These are phyloP conservation scores for Coemansia sp. DNA, from an alignment of 192 early-diverging fungal genomes.

Conservation along the genomic window DNA sequence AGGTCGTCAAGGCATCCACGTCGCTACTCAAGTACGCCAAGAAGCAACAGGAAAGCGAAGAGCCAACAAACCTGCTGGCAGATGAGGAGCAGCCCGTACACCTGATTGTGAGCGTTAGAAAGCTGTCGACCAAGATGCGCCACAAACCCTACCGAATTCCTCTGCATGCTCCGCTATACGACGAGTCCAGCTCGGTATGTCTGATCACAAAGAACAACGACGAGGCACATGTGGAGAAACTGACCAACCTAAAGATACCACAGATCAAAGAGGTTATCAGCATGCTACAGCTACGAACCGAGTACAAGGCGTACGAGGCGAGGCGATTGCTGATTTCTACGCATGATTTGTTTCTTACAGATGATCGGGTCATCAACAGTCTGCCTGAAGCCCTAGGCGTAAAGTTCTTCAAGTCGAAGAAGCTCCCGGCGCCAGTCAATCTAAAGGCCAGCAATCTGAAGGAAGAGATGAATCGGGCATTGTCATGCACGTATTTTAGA, in stretches of 20 bases:
- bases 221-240: slow-evolving; percentile 70
- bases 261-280: slow-evolving; percentile 73
- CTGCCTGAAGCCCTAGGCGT: slow-evolving; percentile 82
- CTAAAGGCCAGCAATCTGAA: slow-evolving; percentile 22
- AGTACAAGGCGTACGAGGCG: slow-evolving; percentile 79
- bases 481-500: slow-evolving; percentile 31
- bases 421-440: slow-evolving; percentile 56
- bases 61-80: slow-evolving; percentile 54
- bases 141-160: slow-evolving; percentile 72
- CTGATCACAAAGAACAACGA: slow-evolving; percentile 87
- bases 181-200: slow-evolving; percentile 72
- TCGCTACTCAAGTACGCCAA: slow-evolving; percentile 38
- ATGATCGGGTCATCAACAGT: slow-evolving; percentile 72
- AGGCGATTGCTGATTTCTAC: slow-evolving; percentile 69
- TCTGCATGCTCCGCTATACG: slow-evolving; percentile 66
- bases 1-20: slow-evolving; percentile 41
- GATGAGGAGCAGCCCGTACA: slow-evolving; percentile 59
- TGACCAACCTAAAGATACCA: slow-evolving; percentile 62
- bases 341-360: slow-evolving; percentile 88
- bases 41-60: slow-evolving; percentile 31
- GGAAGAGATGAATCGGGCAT: slow-evolving; percentile 26
- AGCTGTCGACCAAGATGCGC: slow-evolving; percentile 58
- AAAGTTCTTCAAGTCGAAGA: slow-evolving; percentile 80
- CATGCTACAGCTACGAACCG: slow-evolving; percentile 71
- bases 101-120: slow-evolving; percentile 69